A percentile compares a stretch with the other conserved stretches of the same genome.
Conservation (phyloP, 192 early-diverging fungal genomes). For the Blastocladiella britannica region DNA sequence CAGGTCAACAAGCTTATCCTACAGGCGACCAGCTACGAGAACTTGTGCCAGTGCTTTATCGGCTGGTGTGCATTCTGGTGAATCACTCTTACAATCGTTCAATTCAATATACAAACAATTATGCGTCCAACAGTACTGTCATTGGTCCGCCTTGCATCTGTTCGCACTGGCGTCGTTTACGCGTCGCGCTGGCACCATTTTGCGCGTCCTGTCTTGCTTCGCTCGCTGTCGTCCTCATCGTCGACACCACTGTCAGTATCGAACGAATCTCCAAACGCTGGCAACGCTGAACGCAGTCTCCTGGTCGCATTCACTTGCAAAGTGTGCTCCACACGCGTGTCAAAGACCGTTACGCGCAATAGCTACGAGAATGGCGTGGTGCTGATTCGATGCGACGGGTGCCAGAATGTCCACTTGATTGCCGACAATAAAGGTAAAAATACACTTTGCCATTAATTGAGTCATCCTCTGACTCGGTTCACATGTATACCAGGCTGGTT, state of each 20-base stretch:
- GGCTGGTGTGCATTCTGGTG: conserved; percentile 37
- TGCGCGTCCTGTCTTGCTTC: too few relatives aligned
- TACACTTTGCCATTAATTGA: neutral
- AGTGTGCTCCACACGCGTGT: conserved; percentile 60
- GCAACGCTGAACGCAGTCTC: conserved; percentile 18
- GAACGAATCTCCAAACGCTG: too few relatives aligned
- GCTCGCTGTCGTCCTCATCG: too few relatives aligned
- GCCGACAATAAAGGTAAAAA: conserved; percentile 47
- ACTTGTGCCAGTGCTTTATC: conserved; percentile 57
- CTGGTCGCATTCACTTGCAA: conserved; percentile 91
- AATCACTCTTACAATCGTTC: too few relatives aligned
- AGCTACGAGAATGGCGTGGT: conserved; percentile 84
- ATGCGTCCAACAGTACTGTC: too few relatives aligned
- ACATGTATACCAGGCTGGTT: neutral
- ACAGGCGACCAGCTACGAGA: conserved; percentile 75
- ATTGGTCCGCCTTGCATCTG: too few relatives aligned
- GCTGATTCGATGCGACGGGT: conserved; percentile 75
- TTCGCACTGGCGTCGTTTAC: too few relatives aligned
- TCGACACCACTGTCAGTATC: too few relatives aligned
- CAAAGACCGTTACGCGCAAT: conserved; percentile 80
- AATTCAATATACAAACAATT: too few relatives aligned
- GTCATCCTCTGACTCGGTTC: neutral
- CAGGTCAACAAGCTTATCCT: conserved; percentile 78
- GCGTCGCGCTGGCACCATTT: too few relatives aligned
- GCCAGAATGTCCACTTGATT: conserved; percentile 80